Evolutionary conservation across 179 eudicot species (phyloP), one percentile per base, ranked within the genome.

Genomic region (Silene vulgaris): DNA sequence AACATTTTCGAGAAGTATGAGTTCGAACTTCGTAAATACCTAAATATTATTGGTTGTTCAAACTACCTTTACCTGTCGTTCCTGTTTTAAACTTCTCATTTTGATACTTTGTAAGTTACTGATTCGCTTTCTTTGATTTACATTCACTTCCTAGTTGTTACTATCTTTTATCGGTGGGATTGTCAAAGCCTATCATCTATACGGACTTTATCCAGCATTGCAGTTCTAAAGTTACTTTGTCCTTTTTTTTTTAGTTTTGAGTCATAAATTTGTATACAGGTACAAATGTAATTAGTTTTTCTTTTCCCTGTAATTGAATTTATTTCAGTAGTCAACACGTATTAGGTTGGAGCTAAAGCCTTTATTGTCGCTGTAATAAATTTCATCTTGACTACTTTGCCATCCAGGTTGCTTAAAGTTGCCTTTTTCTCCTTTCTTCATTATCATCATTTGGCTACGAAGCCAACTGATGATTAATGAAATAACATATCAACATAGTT

Each of bases 81-180:
- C 19, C 12, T 23, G 21, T 71, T 50, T 48, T 48, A 29, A 48
- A 40, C 73, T 45, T 8, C 35, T 20, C 19, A 50, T 48, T 70
- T 21, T 70, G 32, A 23, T 13, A 5, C 3, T 13, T 48, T 32
- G 48, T 66, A n/a, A 12, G 5, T 12, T 21, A 45, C 13, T 45
- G 73, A 21, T 48, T 70, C 48, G 45, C 45, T 20, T 70, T 45
- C 73, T 21, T 70, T 45, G 23, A 45, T 70, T 48, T 70, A 12
- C 4, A 30, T 45, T 70, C 35, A 45, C 59, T 13, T 40, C 30
- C 60, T 45, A 23, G 40, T 35, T 35, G 40, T 7, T 35, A 35
- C 35, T 0, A 8, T n/a, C 11, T 20, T 67, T n/a, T 65, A 6
- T 37, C 17, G 21, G 26, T 67, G 48, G 16, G 30, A 29, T 66